These are phyloP conservation scores for Sarocladium brachiariae DNA, from an alignment of 2,329 filamentous ascomycete species.

Conservation along the genomic window DNA sequence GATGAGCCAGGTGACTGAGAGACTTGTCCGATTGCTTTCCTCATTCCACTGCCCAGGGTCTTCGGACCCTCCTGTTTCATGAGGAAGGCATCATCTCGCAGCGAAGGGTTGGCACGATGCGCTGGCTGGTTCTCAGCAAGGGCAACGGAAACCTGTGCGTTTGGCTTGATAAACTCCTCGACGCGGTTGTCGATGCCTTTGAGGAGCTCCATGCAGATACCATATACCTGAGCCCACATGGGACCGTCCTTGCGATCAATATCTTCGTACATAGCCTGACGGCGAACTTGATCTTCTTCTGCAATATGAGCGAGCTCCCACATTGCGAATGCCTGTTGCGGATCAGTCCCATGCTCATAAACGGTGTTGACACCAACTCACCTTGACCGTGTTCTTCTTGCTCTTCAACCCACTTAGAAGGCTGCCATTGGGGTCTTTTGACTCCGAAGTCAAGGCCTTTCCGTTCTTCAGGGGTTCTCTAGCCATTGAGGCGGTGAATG, in stretches of 20 bases:
- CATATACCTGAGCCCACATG: conserved; percentile 73
- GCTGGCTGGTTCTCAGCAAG: conserved; percentile 22
- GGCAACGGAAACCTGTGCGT: conserved; percentile 22
- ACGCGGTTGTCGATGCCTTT: conserved; percentile 62
- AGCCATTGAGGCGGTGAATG: conserved; percentile 75
- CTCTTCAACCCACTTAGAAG: conserved; percentile 76
- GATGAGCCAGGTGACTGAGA: conserved; percentile 41
- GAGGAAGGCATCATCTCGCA: conserved; percentile 39
- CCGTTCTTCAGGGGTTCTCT: conserved; percentile 77
- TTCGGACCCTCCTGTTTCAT: conserved; percentile 30
- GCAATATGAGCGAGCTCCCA: conserved; percentile 86
- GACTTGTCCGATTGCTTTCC: conserved; percentile 37
- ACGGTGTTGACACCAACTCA: conserved; percentile 28
- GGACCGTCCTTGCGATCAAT: conserved; percentile 75
- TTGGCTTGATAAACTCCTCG: conserved; percentile 48
- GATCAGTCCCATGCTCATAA: background rate
- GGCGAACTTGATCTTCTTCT: conserved; percentile 63
- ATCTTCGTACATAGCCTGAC: conserved; percentile 78
- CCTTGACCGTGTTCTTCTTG: conserved; percentile 71
- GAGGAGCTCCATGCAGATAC: conserved; percentile 62
- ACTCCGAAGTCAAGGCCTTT: conserved; percentile 75
- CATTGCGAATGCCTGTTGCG: conserved; percentile 67
- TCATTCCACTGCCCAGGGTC: conserved; percentile 20
- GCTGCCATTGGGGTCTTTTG: conserved; percentile 87
- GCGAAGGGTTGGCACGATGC: conserved; percentile 31